Base-by-base conservation (phyloP, 2,329 filamentous ascomycete genomes). In the Fusarium veterinarium region DNA sequence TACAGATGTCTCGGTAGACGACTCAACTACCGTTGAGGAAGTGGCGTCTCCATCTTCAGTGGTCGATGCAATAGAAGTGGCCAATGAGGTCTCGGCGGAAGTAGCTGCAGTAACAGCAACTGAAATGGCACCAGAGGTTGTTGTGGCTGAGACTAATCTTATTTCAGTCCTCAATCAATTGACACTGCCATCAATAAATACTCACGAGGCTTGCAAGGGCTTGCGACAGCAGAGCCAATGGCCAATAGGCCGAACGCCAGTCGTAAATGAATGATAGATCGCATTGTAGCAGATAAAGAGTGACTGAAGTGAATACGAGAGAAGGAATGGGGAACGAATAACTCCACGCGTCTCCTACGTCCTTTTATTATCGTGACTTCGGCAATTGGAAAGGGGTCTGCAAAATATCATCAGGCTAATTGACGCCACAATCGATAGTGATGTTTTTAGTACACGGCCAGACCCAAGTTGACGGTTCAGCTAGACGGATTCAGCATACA, bases 261-360 rank as follows among this genome's bases (percentile, higher is more conserved):
- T 2, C 19, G 49, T 19, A 53, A 30, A 28, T 38, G 35, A 40
- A 53, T 40, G 19, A 13, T 9, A n/a, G 20, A 17, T 33, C 7
- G 35, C 49, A 53, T 53, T 30, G 19, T 6, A 3, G 8, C 19
- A 17, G 25, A 20, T 7, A 53, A 40, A 17, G 19, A 53, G 49
- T n/a, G 49, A 53, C 35, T 40, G 2, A 16, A 38, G 33, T 53
- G 35, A 53, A 1, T 13, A 16, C 23, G 30, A 25, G 49, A 0
- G 13, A 28, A 38, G 3, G 8, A 38, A 53, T 12, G 3, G 6
- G 7, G 7, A 38, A 17, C 1, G 0, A 0, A 17, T 9, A 11
- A 17, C 5, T 5, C 19, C 5, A 1, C 14, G 23, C 0, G 17
- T 37, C 23, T 16, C 3, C 2, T 12, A 3, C 13, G 16, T 30